Evolutionary conservation across 2,329 filamentous ascomycete species (phyloP).

Genomic region (Alternaria ethzedia): DNA sequence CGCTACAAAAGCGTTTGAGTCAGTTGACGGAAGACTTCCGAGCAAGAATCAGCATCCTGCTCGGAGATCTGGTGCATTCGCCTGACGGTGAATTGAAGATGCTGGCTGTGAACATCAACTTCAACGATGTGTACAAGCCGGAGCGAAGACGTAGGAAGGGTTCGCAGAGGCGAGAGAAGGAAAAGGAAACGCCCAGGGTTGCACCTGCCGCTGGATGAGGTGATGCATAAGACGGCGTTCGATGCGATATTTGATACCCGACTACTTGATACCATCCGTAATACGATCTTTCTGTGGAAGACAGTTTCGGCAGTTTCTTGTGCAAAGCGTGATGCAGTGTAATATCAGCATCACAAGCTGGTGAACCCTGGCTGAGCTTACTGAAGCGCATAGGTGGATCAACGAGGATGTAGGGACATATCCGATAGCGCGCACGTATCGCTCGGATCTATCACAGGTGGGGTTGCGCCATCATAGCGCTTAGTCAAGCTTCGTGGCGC

Average conservation of each 20-base stretch:
- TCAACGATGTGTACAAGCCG: slow-evolving; percentile 94
- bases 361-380: too few species aligned
- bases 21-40: slow-evolving; percentile 79
- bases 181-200: slow-evolving; percentile 34
- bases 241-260: slow-evolving; percentile 7
- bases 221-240: not conserved
- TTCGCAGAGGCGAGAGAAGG: slow-evolving; percentile 37
- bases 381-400: not conserved
- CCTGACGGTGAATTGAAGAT: slow-evolving; percentile 95
- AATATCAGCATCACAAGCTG: not conserved
- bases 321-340: not conserved
- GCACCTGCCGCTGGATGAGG: not conserved
- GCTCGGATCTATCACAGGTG: not conserved
- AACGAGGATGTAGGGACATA: not conserved
- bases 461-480: not conserved
- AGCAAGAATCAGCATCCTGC: slow-evolving; percentile 75
- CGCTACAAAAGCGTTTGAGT: slow-evolving; percentile 74
- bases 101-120: slow-evolving; percentile 97
- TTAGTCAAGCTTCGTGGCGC: not conserved
- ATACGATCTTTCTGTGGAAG: not conserved
- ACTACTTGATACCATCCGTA: not conserved
- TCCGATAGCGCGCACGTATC: not conserved
- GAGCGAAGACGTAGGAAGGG: slow-evolving; percentile 65
- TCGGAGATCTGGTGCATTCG: slow-evolving; percentile 92
- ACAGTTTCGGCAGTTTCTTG: not conserved